Conservation (phyloP, 345 rosid genomes). For the Populus tremula region DNA sequence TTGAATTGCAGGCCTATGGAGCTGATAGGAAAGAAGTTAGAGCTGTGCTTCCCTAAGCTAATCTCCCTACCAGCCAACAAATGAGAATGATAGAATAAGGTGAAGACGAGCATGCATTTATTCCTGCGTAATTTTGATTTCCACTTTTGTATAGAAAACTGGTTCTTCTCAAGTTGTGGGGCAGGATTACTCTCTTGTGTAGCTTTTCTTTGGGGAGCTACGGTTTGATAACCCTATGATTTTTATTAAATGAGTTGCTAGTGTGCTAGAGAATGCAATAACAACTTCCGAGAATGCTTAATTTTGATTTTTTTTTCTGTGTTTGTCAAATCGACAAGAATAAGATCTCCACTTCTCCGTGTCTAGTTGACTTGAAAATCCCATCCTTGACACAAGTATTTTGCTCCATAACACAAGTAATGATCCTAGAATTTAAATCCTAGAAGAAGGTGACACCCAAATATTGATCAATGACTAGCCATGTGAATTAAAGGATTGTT, state of each 20-base stretch:
- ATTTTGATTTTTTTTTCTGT: not conserved
- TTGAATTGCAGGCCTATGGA: constrained; percentile 60
- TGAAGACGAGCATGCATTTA: constrained; percentile 11
- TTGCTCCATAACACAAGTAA: not conserved
- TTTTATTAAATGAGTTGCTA: not conserved
- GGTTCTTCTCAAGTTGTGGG: constrained; percentile 12
- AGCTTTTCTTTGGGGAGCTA: not conserved
- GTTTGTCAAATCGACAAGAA: not conserved
- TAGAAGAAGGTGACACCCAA: too few species aligned
- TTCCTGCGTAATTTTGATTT: constrained; percentile 14
- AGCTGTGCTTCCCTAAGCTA: constrained; percentile 55
- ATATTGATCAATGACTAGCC: not conserved
- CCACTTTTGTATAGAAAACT: constrained; percentile 18
- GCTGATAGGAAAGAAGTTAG: constrained; percentile 86
- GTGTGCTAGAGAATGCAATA: not conserved
- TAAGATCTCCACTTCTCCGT: not conserved
- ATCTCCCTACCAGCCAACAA: not conserved
- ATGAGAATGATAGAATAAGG: constrained; percentile 13
- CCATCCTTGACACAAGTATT: not conserved
- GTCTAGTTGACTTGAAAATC: not conserved
- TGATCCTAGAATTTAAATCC: too few species aligned
- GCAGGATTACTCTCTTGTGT: constrained; percentile 5
- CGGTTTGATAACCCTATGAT: not conserved
- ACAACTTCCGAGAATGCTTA: too few species aligned
- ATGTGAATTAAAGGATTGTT: too few species aligned